Evolutionary conservation across 805 yeast genomes (phyloP).

Genomic region (Wickerhamomyces canadensis): DNA sequence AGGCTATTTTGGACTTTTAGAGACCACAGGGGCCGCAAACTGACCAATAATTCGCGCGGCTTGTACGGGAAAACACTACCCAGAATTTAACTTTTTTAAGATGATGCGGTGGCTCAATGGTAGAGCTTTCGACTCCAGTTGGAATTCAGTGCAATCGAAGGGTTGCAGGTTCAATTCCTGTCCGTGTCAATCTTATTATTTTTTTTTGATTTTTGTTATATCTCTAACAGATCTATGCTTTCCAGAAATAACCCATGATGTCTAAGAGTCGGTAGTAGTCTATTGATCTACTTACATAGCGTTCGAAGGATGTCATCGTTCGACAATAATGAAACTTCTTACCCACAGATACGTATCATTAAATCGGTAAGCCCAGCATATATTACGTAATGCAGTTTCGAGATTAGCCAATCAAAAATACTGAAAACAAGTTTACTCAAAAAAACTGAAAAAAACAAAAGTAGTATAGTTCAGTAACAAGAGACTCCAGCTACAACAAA

Average conservation of each 20-base stretch:
- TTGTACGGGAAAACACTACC: background rate
- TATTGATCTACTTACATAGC: too few relatives aligned
- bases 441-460: conserved; percentile 6
- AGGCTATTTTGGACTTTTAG: too few relatives aligned
- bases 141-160: conserved; percentile 52
- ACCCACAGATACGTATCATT: background rate
- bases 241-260: too few relatives aligned
- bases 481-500: background rate
- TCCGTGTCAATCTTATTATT: conserved; percentile 55
- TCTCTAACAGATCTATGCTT: background rate
- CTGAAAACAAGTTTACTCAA: conserved; percentile 14
- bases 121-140: conserved; percentile 74
- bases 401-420: conserved; percentile 12
- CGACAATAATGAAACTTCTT: conserved; percentile 2
- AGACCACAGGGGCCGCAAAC: background rate
- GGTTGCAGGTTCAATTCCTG: conserved; percentile 88
- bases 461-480: conserved; percentile 1
- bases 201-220: conserved; percentile 14
- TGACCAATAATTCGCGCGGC: background rate
- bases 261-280: too few relatives aligned
- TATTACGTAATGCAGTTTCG: conserved; percentile 1
- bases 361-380: background rate
- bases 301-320: too few relatives aligned
- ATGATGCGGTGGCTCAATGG: conserved; percentile 75
- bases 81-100: conserved; percentile 10